Percentiles rank a stretch among this genome's conserved stretches.
Conservation (phyloP, 441 rosid species). For the Dalechampia spathulata region DNA sequence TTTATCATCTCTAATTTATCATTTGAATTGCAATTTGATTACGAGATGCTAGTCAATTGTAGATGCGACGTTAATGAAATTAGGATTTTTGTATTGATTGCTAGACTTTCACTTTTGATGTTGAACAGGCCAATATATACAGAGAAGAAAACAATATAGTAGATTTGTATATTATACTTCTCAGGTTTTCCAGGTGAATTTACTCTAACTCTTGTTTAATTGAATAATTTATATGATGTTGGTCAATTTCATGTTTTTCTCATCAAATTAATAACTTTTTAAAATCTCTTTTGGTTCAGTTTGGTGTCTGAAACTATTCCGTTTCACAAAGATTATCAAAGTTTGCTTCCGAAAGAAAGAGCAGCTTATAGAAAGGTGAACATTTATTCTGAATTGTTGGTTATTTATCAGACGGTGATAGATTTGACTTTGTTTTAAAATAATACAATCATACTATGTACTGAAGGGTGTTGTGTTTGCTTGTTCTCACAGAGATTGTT, state of each 20-base stretch:
- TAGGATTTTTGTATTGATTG: too few relatives aligned
- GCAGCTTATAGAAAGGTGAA: slow-evolving; percentile 62
- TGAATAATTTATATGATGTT: neutral
- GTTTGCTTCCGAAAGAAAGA: slow-evolving; percentile 46
- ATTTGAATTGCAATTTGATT: too few relatives aligned
- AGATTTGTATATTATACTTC: slow-evolving; percentile 87
- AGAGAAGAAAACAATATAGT: slow-evolving; percentile 79
- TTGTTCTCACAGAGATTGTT: slow-evolving; percentile 58
- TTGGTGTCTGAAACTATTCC: slow-evolving; percentile 83
- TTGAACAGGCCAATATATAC: slow-evolving; percentile 61
- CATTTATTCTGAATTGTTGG: too few relatives aligned
- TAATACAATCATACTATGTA: too few relatives aligned
- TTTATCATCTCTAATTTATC: neutral
- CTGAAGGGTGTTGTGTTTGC: too few relatives aligned
- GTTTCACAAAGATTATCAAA: slow-evolving; percentile 71
- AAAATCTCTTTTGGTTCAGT: slow-evolving; percentile 10
- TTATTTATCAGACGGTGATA: too few relatives aligned
- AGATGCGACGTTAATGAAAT: too few relatives aligned
- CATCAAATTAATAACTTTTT: slow-evolving; percentile 11
- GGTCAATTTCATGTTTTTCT: neutral
- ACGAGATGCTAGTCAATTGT: too few relatives aligned
- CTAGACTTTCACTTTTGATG: too few relatives aligned
- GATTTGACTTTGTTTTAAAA: too few relatives aligned
- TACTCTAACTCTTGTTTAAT: too few relatives aligned
- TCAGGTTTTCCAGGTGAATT: slow-evolving; percentile 79